Percentiles rank a stretch among this genome's conserved stretches.
These are phyloP conservation scores for Syzygium aqueum DNA, from an alignment of 345 rosid genomes.

Conservation along the genomic window DNA sequence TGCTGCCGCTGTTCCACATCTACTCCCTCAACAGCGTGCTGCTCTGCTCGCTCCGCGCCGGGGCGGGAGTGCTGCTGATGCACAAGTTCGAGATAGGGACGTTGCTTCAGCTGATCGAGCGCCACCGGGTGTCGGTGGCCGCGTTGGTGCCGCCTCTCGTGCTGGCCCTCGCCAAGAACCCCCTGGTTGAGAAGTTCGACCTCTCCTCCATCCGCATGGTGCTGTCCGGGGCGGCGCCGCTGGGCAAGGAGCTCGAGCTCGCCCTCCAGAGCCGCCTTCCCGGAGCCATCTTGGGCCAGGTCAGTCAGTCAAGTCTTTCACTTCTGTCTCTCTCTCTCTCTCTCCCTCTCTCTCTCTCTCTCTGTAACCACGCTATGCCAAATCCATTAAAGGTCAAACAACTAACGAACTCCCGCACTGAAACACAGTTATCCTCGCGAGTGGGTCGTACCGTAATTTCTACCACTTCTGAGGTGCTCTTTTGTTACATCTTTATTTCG, in stretches of 20 bases:
- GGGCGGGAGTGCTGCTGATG: slow-evolving; percentile 74
- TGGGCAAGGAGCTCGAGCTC: slow-evolving; percentile 81
- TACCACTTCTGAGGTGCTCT: not conserved
- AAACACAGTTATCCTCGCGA: not conserved
- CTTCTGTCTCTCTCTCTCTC: not conserved
- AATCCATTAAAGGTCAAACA: not conserved
- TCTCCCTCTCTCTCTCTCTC: not conserved
- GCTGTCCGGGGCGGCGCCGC: slow-evolving; percentile 92
- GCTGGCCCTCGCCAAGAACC: slow-evolving; percentile 70
- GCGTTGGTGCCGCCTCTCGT: slow-evolving; percentile 92
- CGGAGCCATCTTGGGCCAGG: slow-evolving; percentile 84
- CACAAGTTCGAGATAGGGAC: slow-evolving; percentile 79
- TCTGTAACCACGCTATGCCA: not conserved
- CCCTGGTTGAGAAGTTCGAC: slow-evolving; percentile 52
- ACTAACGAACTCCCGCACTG: not conserved
- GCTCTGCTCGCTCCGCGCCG: slow-evolving; percentile 58
- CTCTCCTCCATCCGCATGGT: slow-evolving; percentile 64
- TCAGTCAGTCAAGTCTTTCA: slow-evolving; percentile 10
- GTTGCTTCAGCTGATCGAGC: slow-evolving; percentile 61
- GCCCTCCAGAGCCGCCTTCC: slow-evolving; percentile 61
- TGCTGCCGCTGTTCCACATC: slow-evolving; percentile 79
- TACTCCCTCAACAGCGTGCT: slow-evolving; percentile 73
- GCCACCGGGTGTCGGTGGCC: slow-evolving; percentile 58
- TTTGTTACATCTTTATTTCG: not conserved
- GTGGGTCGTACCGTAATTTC: not conserved